Percentiles rank a stretch among this genome's conserved stretches.
Conservation (phyloP, 2,329 filamentous ascomycete species). For the Aspergillus alliaceus region DNA sequence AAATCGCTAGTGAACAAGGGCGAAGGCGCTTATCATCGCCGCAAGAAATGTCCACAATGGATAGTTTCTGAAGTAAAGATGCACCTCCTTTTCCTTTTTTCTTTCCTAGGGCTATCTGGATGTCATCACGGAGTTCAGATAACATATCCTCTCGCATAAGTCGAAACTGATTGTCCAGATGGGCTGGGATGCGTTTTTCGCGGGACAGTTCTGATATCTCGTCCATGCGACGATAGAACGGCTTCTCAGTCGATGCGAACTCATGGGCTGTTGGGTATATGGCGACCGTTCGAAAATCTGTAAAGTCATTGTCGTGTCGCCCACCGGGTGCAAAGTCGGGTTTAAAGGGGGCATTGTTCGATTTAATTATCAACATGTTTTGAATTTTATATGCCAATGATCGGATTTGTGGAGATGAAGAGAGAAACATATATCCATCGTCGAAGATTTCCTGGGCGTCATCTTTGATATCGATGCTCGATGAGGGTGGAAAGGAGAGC, state of each 20-base stretch:
- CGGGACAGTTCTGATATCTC: conserved; percentile 47
- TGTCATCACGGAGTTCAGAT: conserved; percentile 62
- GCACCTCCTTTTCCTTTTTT: conserved; percentile 41
- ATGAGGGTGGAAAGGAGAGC: conserved; percentile 36
- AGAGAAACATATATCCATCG: conserved; percentile 26
- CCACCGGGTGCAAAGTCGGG: conserved; percentile 54
- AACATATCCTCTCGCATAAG: conserved; percentile 71
- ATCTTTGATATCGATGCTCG: conserved; percentile 23
- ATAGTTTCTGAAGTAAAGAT: conserved; percentile 43
- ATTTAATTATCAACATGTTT: conserved; percentile 34
- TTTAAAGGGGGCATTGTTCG: conserved; percentile 1
- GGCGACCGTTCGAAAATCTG: conserved; percentile 59
- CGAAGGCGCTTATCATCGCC: conserved; percentile 26
- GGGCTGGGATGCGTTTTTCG: conserved; percentile 44
- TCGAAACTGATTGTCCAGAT: conserved; percentile 72
- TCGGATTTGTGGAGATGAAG: conserved; percentile 29
- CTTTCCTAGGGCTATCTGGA: conserved; percentile 52
- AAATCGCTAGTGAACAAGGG: conserved; percentile 44
- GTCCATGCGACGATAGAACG: conserved; percentile 57
- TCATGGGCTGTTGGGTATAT: conserved; percentile 69
- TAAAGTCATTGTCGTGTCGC: conserved; percentile 72
- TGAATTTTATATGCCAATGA: conserved; percentile 45
- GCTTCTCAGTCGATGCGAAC: conserved; percentile 52
- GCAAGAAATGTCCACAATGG: conserved; percentile 40
- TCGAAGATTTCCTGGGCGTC: conserved; percentile 27